Base-by-base conservation (phyloP, 768 basidiomycete species). In the Pisolithus orientalis region DNA sequence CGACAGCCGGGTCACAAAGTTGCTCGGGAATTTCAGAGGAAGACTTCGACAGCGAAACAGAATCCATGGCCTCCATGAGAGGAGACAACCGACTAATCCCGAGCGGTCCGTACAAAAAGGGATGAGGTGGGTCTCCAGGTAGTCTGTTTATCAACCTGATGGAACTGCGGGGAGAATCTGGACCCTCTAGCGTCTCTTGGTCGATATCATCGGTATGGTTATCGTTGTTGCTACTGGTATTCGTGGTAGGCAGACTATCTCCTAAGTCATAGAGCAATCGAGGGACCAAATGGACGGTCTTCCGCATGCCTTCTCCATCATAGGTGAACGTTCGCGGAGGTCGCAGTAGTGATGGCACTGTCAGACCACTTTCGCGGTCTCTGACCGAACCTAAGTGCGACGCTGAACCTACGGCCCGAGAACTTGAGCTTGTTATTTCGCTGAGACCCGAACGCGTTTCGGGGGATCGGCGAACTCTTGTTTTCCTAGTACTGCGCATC, bases 61-160 rank as follows among this genome's bases (percentile, higher is more conserved):
- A 69, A 46, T 69, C 67, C 17, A 66, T 54, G 5, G 58, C 38
- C 2, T 58, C 57, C 51, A 50, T 56, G 10, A 65, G 53, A 25
- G 66, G 65, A 10, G 67, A 65, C 0, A n/a, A 17, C 11, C 40
- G 9, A 49, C 46, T 3, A 16, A 53, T 49, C n/a, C 51, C 17
- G 29, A 61, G 65, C 0, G 66, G 66, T 25, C 49, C 39, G 7
- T 56, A 59, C 8, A 67, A 58, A 38, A 67, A 69, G 45, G 57
- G 32, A 10, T 52, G 68, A 5, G 55, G 52, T 7, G 60, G 57
- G 27, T 53, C 60, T 52, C 55, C 53, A 16, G 50, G 44, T 2
- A 54, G 50, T 8, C 54, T 49, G 17, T 57, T 48, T 42, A 70
- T 59, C 10, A 69, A 27, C 45, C 68, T 47, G 45, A 69, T 54